Evolutionary conservation across 1,284 basidiomycete genomes (phyloP).

Genomic region (Ustilago vetiveriae): DNA sequence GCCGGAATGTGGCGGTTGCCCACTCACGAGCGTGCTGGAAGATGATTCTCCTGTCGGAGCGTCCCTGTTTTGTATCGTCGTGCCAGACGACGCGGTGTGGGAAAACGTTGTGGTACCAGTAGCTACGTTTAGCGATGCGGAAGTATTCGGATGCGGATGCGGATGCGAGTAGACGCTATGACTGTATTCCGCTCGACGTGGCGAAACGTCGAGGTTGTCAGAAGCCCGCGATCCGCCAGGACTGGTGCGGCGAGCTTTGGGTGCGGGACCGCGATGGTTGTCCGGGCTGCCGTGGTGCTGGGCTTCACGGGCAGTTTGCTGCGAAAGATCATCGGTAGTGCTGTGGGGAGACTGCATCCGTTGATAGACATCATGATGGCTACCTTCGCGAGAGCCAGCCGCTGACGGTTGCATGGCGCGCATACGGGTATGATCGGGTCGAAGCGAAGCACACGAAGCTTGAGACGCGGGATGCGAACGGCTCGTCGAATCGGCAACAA

Average conservation of each 20-base stretch:
- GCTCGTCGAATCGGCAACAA: neutral
- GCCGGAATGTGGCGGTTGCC: slow-evolving; percentile 2
- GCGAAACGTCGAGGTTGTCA: slow-evolving; percentile 14
- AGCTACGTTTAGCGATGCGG: slow-evolving; percentile 3
- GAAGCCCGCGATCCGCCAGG: slow-evolving; percentile 47
- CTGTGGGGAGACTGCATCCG: slow-evolving; percentile 12
- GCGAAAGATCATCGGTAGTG: neutral
- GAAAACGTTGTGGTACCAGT: neutral
- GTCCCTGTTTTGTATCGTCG: neutral
- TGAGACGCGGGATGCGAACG: neutral
- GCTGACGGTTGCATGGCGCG: slow-evolving; percentile 21
- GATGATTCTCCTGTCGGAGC: neutral
- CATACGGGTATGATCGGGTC: neutral
- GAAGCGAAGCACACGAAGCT: slow-evolving; percentile 9
- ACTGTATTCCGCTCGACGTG: neutral
- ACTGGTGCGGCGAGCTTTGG: slow-evolving; percentile 42
- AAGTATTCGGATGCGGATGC: neutral
- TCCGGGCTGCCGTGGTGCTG: slow-evolving; percentile 31
- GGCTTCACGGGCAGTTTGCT: slow-evolving; percentile 2
- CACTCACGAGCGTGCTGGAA: neutral
- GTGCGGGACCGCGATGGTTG: slow-evolving; percentile 24
- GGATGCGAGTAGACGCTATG: slow-evolving; percentile 2
- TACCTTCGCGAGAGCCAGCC: slow-evolving; percentile 3
- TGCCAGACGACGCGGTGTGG: slow-evolving; percentile 2
- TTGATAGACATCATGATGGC: slow-evolving; percentile 8